phyloP scores from a whole-genome alignment of 2,329 filamentous ascomycete species.

The Alternaria angustiovoidea region DNA sequence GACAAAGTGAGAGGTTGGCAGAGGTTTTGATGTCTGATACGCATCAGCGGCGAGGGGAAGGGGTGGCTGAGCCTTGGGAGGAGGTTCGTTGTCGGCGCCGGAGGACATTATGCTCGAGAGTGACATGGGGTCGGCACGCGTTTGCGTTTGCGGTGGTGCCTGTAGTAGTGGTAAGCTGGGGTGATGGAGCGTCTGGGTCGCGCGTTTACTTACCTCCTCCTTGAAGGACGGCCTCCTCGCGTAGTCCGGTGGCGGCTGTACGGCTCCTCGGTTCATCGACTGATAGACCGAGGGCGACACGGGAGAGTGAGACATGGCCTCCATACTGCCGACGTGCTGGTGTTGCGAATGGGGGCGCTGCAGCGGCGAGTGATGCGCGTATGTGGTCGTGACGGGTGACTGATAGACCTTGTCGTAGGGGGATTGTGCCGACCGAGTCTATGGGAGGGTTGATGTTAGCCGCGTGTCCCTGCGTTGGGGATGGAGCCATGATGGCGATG shows the following conservation, averaged over 20 bases:
- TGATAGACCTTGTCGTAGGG: conserved; percentile 51
- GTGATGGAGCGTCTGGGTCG: conserved; percentile 4
- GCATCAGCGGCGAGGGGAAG: conserved; percentile 35
- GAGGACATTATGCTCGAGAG: conserved; percentile 95
- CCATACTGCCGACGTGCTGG: conserved; percentile 42
- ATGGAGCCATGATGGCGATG: neutral
- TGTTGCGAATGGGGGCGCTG: conserved; percentile 50
- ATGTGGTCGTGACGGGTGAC: conserved; percentile 44
- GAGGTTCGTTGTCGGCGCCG: conserved; percentile 75
- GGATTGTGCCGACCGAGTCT: conserved; percentile 43
- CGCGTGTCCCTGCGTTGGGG: conserved; percentile 14
- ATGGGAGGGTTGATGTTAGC: conserved; percentile 36
- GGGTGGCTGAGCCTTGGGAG: conserved; percentile 57
- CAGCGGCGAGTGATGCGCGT: conserved; percentile 48
- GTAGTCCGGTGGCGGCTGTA: conserved; percentile 46
- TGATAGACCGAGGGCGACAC: conserved; percentile 49
- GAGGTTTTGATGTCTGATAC: conserved; percentile 31
- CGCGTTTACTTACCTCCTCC: conserved; percentile 43
- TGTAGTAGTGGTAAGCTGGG: conserved; percentile 31
- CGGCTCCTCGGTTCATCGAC: conserved; percentile 43
- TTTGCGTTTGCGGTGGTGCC: conserved; percentile 76
- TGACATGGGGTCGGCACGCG: conserved; percentile 89
- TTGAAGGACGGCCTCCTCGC: conserved; percentile 42
- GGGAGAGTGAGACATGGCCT: conserved; percentile 50
- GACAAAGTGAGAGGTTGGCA: conserved; percentile 36